A percentile compares a stretch with the other conserved stretches of the same genome.
Evolutionary conservation across 129 eudicot genomes (phyloP).

Genomic region (Oenanthe sinensis): DNA sequence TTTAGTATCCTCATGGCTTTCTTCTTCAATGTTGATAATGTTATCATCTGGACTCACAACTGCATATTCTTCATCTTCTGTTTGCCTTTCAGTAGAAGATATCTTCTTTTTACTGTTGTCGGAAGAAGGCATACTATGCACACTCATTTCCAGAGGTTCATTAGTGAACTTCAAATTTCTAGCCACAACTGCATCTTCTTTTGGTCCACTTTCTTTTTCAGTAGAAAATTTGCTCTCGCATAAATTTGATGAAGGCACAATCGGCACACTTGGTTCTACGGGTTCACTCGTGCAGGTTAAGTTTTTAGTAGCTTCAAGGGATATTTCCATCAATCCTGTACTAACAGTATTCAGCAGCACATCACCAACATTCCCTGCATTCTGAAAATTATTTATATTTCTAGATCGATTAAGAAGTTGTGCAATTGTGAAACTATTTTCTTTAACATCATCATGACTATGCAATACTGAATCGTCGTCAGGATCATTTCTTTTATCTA

Average conservation of each 20-base stretch:
- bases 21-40: background rate
- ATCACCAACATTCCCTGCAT: background rate
- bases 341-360: background rate
- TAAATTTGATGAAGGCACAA: background rate
- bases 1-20: background rate
- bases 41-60: background rate
- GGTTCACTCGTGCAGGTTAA: background rate
- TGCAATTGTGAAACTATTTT: background rate
- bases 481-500: background rate
- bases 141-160: background rate
- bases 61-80: background rate
- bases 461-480: background rate
- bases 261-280: background rate
- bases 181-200: background rate
- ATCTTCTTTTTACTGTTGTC: background rate
- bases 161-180: background rate
- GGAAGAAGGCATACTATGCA: background rate
- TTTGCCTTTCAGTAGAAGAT: background rate
- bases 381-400: background rate
- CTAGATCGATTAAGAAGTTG: background rate
- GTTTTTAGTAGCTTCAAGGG: background rate
- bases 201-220: background rate
- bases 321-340: background rate
- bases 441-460: background rate
- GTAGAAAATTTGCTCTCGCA: no score